Evolutionary conservation across 805 yeast genomes (phyloP), one percentile per base, ranked within the genome.

Genomic region (Suhomyces sp.): DNA sequence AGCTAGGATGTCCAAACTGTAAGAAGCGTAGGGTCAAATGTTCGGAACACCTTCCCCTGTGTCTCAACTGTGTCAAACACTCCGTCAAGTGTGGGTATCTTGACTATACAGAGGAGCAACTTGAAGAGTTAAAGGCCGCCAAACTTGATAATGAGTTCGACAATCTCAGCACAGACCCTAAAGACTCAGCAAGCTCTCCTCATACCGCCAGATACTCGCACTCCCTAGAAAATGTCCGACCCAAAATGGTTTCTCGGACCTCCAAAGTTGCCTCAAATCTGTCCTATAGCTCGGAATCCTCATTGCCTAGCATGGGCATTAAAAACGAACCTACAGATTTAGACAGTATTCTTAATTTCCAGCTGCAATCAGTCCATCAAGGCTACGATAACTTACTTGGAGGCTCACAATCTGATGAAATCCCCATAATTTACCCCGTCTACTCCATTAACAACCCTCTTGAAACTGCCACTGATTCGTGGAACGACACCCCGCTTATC

Each of bases 21-120:
- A 78, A 78, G 59, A 66, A 67, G 48, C 65, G 84, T 46, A 65
- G 81, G 46, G 82, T 80, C 54, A 79, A 79, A 60, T 80, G 84
- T 52, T 57, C 66, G 22, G 77, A 73, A 49, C 72, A 72, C 41
- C 59, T 73, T 22, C 78, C 78, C 1, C 60, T 63, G 45, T 73
- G 78, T 52, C 44, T 58, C 49, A 73, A 73, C 56, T 73, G 78
- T 59, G 56, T 71, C 47, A 73, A 73, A 51, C 77, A 73, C 55
- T 65, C 69, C 48, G 69, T 66, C 3, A 64, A 60, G 48, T 73
- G 78, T 60, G 77, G 73, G 5, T 73, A 73, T 54, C 60, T 71
- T 37, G 71, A 68, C 51, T 71, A 65, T 53, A 52, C 69, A 5
- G 64, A 60, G 44, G 69, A 63, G 20, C 72, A 71, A 54, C 50